Conservation (phyloP, 169 alveolate genomes). For the Cytauxzoon felis region DNA sequence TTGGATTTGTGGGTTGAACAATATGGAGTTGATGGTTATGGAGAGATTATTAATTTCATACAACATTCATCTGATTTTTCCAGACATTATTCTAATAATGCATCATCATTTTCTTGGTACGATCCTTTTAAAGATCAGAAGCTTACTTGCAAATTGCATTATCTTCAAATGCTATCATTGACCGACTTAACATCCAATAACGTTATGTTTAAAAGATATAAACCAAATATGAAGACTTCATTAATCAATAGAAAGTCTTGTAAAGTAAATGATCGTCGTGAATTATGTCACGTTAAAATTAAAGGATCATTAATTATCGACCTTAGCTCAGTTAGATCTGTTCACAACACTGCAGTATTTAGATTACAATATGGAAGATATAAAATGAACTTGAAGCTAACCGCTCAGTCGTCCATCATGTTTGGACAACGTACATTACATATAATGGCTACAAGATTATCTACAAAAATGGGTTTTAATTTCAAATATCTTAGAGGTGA, state of each 20-base stretch:
- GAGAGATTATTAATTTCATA: too few species aligned
- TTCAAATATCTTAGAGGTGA: too few species aligned
- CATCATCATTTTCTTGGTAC: slow-evolving; percentile 45
- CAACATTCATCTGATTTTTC: too few species aligned
- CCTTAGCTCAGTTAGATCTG: slow-evolving; percentile 47
- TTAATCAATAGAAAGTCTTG: neutral
- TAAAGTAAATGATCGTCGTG: neutral
- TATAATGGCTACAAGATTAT: slow-evolving; percentile 29
- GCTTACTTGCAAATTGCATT: slow-evolving; percentile 21
- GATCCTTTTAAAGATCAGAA: slow-evolving; percentile 59
- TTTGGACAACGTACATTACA: slow-evolving; percentile 55
- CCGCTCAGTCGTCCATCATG: slow-evolving; percentile 48
- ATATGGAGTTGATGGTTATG: slow-evolving; percentile 43
- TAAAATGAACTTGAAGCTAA: slow-evolving; percentile 17
- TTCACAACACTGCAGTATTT: slow-evolving; percentile 32
- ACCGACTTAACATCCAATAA: neutral
- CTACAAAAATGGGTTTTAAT: neutral
- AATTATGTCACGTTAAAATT: slow-evolving; percentile 28
- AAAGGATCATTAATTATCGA: slow-evolving; percentile 32
- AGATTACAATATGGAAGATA: slow-evolving; percentile 15
- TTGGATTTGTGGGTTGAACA: slow-evolving; percentile 56
- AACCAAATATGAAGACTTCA: neutral
- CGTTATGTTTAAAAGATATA: neutral
- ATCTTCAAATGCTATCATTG: neutral
- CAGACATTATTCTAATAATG: slow-evolving; percentile 27